Conservation (phyloP, 2,329 filamentous ascomycete genomes). For the Xylariales sp. region DNA sequence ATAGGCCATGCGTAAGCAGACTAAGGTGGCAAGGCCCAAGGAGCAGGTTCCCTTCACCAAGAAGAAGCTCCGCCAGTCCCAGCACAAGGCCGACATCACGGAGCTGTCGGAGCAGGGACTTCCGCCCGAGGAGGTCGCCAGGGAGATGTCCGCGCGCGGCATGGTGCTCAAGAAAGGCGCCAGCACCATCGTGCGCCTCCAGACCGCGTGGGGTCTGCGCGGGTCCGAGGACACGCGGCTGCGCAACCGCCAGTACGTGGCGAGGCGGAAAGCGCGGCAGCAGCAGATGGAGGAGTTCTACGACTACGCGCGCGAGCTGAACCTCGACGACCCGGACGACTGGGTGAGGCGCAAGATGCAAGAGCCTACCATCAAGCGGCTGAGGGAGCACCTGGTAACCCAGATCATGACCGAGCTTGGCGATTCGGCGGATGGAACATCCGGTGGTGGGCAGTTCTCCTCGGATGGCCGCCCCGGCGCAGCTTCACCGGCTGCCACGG, state of each 20-base stretch:
- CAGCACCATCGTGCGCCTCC: constrained; percentile 13
- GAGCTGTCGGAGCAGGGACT: constrained; percentile 14
- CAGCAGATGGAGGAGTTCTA: constrained; percentile 8
- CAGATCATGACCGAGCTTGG: too few relatives aligned
- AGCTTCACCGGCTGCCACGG: neutral
- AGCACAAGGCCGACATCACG: constrained; percentile 12
- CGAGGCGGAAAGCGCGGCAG: constrained; percentile 4
- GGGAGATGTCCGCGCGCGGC: constrained; percentile 11
- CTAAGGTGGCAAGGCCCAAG: constrained; percentile 12
- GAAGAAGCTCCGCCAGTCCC: neutral
- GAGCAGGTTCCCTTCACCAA: constrained; percentile 5
- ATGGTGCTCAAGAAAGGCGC: constrained; percentile 15
- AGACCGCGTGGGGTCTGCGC: constrained; percentile 12
- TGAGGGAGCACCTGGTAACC: constrained; percentile 1
- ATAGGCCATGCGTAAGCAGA: constrained; percentile 12
- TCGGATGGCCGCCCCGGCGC: neutral
- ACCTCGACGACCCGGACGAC: constrained; percentile 1
- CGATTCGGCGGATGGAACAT: too few relatives aligned
- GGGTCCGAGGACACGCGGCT: neutral
- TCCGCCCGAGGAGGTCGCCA: constrained; percentile 10
- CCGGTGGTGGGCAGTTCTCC: constrained; percentile 4
- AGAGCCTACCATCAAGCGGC: constrained; percentile 4
- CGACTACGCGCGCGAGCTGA: constrained; percentile 7
- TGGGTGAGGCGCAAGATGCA: constrained; percentile 9
- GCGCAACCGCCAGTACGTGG: constrained; percentile 7